A percentile compares a stretch with the other conserved stretches of the same genome.
These are phyloP conservation scores for Erodium maritimum DNA, from an alignment of 345 rosid species.

Conservation along the genomic window DNA sequence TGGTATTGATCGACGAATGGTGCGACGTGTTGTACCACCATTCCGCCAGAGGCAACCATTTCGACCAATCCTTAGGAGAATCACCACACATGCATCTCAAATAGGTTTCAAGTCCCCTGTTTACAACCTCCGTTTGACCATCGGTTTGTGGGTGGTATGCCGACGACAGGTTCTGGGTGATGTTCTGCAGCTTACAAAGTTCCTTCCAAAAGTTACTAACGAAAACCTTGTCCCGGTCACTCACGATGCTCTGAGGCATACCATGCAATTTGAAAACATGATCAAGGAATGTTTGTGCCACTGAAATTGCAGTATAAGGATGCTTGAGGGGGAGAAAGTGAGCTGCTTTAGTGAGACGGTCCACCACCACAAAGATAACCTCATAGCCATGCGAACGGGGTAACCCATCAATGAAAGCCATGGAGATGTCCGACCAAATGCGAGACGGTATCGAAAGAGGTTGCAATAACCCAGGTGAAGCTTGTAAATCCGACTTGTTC, in stretches of 20 bases:
- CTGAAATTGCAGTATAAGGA: neutral
- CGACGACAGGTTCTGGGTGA: neutral
- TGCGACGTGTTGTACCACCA: constrained; percentile 4
- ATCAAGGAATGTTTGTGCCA: neutral
- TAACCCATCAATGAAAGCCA: neutral
- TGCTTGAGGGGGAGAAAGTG: neutral
- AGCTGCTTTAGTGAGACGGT: neutral
- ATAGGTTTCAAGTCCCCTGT: neutral
- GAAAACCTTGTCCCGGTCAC: neutral
- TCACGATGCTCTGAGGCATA: neutral
- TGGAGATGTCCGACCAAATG: neutral
- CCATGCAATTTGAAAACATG: neutral
- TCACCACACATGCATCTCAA: neutral
- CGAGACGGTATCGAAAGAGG: neutral
- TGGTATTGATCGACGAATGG: neutral
- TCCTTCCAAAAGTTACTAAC: neutral
- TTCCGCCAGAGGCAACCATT: neutral
- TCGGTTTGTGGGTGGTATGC: neutral
- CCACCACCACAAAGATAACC: constrained; percentile 1
- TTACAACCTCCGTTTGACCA: constrained; percentile 1
- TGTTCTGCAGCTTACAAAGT: neutral
- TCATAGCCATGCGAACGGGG: neutral
- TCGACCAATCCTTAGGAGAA: neutral
- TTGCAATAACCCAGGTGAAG: neutral
- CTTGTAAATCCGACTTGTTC: neutral